phyloP scores from a whole-genome alignment of 441 rosid genomes.

The Macaranga tanarius region DNA sequence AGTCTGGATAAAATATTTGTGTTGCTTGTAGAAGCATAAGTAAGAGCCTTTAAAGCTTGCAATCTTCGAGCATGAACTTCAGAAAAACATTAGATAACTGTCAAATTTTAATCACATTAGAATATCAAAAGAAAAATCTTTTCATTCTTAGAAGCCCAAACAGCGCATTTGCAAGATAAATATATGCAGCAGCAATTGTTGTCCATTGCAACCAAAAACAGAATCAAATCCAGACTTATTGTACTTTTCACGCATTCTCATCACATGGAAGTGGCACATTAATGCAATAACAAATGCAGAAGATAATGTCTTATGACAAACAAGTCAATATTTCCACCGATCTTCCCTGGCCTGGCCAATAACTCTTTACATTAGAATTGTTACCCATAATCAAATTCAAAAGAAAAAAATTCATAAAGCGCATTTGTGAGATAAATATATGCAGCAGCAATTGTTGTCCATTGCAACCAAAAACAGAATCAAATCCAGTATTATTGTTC shows the following conservation, averaged over 20 bases:
- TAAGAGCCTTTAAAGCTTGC: conserved; percentile 98
- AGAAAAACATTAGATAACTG: conserved; percentile 30
- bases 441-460: not conserved
- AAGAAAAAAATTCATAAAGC: too few relatives aligned
- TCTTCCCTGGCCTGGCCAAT: not conserved
- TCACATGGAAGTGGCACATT: not conserved
- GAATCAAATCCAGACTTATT: too few relatives aligned
- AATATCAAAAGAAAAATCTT: not conserved
- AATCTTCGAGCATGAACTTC: conserved; percentile 94
- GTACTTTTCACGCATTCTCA: not conserved
- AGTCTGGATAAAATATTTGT: conserved; percentile 73
- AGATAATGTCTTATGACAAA: not conserved
- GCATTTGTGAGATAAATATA: not conserved
- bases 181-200: not conserved
- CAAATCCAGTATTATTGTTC: not conserved
- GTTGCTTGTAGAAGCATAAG: conserved; percentile 83
- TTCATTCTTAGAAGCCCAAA: not conserved
- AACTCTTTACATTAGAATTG: not conserved
- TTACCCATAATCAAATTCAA: not conserved
- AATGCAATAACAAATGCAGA: not conserved
- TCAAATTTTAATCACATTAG: conserved; percentile 30
- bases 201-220: not conserved
- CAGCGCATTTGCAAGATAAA: not conserved
- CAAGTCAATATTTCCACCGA: not conserved
- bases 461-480: not conserved